These are phyloP conservation scores for Penicillium daleae DNA, from an alignment of 495 filamentous ascomycete genomes.

Conservation along the genomic window DNA sequence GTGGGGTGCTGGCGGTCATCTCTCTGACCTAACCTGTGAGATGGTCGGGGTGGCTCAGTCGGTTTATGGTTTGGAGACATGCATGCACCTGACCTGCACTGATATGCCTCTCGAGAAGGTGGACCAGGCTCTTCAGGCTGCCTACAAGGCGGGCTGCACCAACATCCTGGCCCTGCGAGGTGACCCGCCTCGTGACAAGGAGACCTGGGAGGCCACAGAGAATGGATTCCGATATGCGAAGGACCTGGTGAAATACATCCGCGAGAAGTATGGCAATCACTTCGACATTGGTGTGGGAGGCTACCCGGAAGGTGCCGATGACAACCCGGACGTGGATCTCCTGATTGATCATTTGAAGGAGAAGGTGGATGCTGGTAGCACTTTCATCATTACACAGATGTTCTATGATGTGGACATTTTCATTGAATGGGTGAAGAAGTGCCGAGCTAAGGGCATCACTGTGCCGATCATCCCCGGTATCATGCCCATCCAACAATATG, in stretches of 20 bases:
- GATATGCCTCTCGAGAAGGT: conserved; percentile 94
- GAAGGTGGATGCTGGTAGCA: conserved; percentile 93
- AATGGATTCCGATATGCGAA: conserved; percentile 90
- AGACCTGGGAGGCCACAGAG: conserved; percentile 86
- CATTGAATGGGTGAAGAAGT: conserved; percentile 83
- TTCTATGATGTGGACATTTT: conserved; percentile 98
- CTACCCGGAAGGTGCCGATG: conserved; percentile 95
- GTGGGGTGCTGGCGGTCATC: conserved; percentile 93
- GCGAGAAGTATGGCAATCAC: conserved; percentile 85
- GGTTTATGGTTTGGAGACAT: conserved; percentile 95
- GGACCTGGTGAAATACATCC: conserved; percentile 93
- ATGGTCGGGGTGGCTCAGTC: conserved; percentile 98
- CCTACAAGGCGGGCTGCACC: conserved; percentile 94
- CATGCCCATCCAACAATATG: conserved; percentile 98
- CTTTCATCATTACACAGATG: conserved; percentile 98
- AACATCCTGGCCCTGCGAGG: conserved; percentile 96
- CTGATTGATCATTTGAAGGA: conserved; percentile 95
- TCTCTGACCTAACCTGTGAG: conserved; percentile 90
- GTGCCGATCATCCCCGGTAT: conserved; percentile 96
- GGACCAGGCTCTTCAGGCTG: conserved; percentile 82
- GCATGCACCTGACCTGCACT: conserved; percentile 99
- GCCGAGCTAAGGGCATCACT: conserved; percentile 79
- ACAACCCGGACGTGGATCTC: conserved; percentile 80
- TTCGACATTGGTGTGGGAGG: conserved; percentile 98
- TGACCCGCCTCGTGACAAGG: conserved; percentile 92